Base-by-base conservation (phyloP, 2,329 filamentous ascomycete species). In the Chaetomiaceae sp. region DNA sequence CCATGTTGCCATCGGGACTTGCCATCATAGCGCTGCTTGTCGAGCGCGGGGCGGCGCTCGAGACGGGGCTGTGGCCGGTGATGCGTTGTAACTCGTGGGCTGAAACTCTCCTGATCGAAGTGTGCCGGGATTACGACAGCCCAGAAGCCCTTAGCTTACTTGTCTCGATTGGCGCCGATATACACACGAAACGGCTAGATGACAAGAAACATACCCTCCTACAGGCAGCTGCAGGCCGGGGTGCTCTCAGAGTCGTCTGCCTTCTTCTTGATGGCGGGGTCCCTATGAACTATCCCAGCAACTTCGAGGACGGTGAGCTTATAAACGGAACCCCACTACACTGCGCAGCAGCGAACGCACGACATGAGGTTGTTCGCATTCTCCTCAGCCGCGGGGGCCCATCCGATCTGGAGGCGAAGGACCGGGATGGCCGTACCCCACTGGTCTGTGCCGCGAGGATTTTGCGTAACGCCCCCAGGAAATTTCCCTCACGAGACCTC, bases 101-200 rank as follows among this genome's bases (percentile, higher is more conserved):
- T 19, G 19, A 20, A 10, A 17, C 37, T 45, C 20, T 45, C n/a
- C 33, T 45, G 25, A 37, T 12, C 16, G 43, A 45, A 21, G 16
- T 45, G 21, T 45, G 43, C 20, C 43, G 43, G 17, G 43, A 44
- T 23, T 44, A 44, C 30, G 42, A 44, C n/a, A 45, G 43, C 43
- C 21, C 43, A 30, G 33, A 45, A 13, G 33, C 43, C 6, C 43
- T 45, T 5, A 16, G n/a, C 3, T 21, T 45, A 20, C 34, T 45
- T 38, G 33, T 30, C 34, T 21, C 33, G 16, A 27, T 27, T 21
- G 33, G 43, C 33, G 44, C 44, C 34, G 34, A 46, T 19, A 27
- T 39, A 19, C n/a, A 31, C n/a, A 46, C 34, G 5, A 46, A 3
- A n/a, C 23, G 12, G 21, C 23, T 46, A 14, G 44, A 46, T 34